Conservation (phyloP, 1,139 yeast species). For the Candida dubliniensis region DNA sequence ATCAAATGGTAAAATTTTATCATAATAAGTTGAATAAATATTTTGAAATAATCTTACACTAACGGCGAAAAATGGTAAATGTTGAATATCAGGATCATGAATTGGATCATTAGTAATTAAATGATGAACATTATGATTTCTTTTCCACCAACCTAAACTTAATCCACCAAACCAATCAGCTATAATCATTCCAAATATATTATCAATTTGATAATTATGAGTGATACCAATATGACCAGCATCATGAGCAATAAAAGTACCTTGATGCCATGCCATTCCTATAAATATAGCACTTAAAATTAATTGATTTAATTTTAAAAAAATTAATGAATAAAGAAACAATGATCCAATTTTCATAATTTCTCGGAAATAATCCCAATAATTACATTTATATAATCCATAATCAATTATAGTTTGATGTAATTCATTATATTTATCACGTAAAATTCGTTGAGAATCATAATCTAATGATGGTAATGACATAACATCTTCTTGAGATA, state of each 20-base stretch:
- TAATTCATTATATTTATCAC: slow-evolving; percentile 58
- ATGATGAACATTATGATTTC: slow-evolving; percentile 90
- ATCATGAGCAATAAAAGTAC: slow-evolving; percentile 85
- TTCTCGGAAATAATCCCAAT: slow-evolving; percentile 68
- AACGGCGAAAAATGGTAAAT: slow-evolving; percentile 87
- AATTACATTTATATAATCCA: slow-evolving; percentile 71
- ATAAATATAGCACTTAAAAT: slow-evolving; percentile 60
- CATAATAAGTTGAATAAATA: slow-evolving; percentile 79
- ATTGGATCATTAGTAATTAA: slow-evolving; percentile 85
- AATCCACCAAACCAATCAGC: slow-evolving; percentile 87
- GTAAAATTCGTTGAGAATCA: slow-evolving; percentile 58
- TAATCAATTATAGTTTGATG: slow-evolving; percentile 55
- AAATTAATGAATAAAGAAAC: slow-evolving; percentile 50
- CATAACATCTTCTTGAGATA: slow-evolving; percentile 54
- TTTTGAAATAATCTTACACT: slow-evolving; percentile 66
- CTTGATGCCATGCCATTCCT: slow-evolving; percentile 88
- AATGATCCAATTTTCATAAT: slow-evolving; percentile 57
- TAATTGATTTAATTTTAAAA: slow-evolving; percentile 48
- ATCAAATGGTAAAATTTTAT: slow-evolving; percentile 65
- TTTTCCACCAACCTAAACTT: slow-evolving; percentile 93
- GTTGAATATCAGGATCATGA: slow-evolving; percentile 94
- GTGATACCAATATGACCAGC: slow-evolving; percentile 86
- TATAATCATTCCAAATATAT: slow-evolving; percentile 65
- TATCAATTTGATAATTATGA: slow-evolving; percentile 78
- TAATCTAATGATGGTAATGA: slow-evolving; percentile 65